Evolutionary conservation across 257 asterid species (phyloP), one percentile per base, ranked within the genome.

Genomic region (Solanum etuberosum): DNA sequence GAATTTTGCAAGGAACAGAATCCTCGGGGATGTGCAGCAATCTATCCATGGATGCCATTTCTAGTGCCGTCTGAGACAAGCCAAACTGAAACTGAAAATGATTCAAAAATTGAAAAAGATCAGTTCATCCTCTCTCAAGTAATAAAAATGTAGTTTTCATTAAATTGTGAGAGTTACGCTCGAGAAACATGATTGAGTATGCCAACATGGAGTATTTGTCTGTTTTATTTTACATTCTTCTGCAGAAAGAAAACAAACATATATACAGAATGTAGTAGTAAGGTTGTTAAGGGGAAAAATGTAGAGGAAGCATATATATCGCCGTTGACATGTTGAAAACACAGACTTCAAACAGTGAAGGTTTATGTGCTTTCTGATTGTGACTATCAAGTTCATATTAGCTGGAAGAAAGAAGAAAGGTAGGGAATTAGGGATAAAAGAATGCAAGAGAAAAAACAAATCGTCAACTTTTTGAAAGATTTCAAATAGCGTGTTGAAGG

Each of bases 1-100:
- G 98, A 84, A 94, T 93, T 89, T 94, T 95, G 91, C 98, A 95
- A 5, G 98, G 93, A 31, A 95, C 95, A 10, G 98, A 94, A 91
- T 94, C 98, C 40, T 91, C 94, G 5, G 98, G 98, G 74, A 95
- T 93, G 91, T 93, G 89, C 23, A 95, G 86, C 83, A 93, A 85
- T 85, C 95, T 95, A 82, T 95, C 98, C 95, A 94, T 92, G 42
- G 96, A 65, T 5, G 91, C 87, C 92, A 94, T 90, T 89, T 94
- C 98, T 57, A 92, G 86, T 61, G 94, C 91, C 35, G 93, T 84
- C 76, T 93, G 93, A 83, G 97, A 91, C 88, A 93, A 91, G 72
- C 98, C 86, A 88, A 94, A 95, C 91, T 94, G 98, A 85, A 95
- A 92, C 98, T 95, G 94, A 37, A 61, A 82, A 38, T 3, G 4